Base-by-base conservation (phyloP, 2,329 filamentous ascomycete species). In the Cytospora piceicola region DNA sequence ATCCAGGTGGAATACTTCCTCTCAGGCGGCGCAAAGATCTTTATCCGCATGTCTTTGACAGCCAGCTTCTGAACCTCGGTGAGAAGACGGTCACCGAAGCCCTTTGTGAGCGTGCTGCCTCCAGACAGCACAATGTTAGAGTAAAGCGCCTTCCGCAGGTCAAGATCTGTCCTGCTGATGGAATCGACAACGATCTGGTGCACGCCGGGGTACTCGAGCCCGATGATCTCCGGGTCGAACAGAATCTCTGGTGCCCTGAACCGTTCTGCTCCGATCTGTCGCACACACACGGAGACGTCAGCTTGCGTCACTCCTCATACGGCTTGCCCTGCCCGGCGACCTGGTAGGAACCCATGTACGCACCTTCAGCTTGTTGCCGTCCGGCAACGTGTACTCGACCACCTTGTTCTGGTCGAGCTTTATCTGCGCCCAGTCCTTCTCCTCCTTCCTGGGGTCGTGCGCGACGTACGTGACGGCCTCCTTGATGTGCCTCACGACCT, bases 1-100 rank as follows among this genome's bases (percentile, higher is more conserved):
- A 98, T 98, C 95, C 95, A 99, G 36, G 95, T 99, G 69, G 93
- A 97, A 82, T 98, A 99, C 80, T 98, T 97, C 71, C 95, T 87
- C 83, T 99, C 95, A 7, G 95, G 94, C 63, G 95, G 95, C 62
- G 95, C 95, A 81, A 96, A 97, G 75, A 99, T 99, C 84, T 97
- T 97, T 82, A 99, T 98, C 74, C 94, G 89, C 94, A 97, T 99
- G 77, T 99, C 95, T 83, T 97, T 97, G 72, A 98, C 93, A 14
- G 95, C 95, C 73, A 98, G 82, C 76, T 90, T 86, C 80, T 97
- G 95, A 71, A 98, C 90, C 80, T 99, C 95, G 71, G 92, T 89
- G 75, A 99, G 83, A 72, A 99, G 81, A 60, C 95, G 87, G 79
- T 98, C 95, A 64, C 94, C 94, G 75, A 99, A 99, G 54, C 95